Conservation (phyloP, 805 yeast genomes). For the Cephaloascus fragrans region DNA sequence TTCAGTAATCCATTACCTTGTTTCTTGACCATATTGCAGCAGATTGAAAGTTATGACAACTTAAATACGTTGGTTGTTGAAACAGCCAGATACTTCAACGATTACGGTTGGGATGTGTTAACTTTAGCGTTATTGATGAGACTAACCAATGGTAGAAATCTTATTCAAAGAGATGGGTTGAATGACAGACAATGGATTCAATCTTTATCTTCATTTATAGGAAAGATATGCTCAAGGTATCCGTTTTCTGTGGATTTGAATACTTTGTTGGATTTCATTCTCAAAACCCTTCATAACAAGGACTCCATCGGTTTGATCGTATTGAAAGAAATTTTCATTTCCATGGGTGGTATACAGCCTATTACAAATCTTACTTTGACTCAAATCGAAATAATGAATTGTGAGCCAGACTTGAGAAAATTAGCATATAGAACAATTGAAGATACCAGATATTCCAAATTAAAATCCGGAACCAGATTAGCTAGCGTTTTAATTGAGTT, state of each 20-base stretch:
- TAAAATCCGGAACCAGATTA: constrained; percentile 39
- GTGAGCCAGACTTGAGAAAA: constrained; percentile 48
- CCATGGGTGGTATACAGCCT: constrained; percentile 75
- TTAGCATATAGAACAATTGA: constrained; percentile 49
- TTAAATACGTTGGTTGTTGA: constrained; percentile 69
- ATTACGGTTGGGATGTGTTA: constrained; percentile 78
- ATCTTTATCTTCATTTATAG: constrained; percentile 70
- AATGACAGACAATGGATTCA: constrained; percentile 80
- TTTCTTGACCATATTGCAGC: constrained; percentile 60
- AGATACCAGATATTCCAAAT: constrained; percentile 42
- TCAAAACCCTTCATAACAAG: constrained; percentile 53
- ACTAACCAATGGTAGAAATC: constrained; percentile 56
- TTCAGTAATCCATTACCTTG: constrained; percentile 75
- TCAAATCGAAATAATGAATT: constrained; percentile 58
- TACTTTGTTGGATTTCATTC: constrained; percentile 50
- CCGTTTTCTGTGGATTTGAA: constrained; percentile 43
- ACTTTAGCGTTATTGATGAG: constrained; percentile 65
- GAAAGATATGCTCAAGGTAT: constrained; percentile 53
- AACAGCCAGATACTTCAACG: constrained; percentile 65
- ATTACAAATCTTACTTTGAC: constrained; percentile 54
- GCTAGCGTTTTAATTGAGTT: constrained; percentile 32
- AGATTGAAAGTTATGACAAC: constrained; percentile 88
- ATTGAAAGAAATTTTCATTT: constrained; percentile 52
- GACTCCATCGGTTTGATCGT: constrained; percentile 55
- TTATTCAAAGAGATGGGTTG: constrained; percentile 70